A percentile compares a stretch with the other conserved stretches of the same genome.
phyloP scores from a whole-genome alignment of 169 alveolate genomes.

The Cryptosporidium meleagridis region DNA sequence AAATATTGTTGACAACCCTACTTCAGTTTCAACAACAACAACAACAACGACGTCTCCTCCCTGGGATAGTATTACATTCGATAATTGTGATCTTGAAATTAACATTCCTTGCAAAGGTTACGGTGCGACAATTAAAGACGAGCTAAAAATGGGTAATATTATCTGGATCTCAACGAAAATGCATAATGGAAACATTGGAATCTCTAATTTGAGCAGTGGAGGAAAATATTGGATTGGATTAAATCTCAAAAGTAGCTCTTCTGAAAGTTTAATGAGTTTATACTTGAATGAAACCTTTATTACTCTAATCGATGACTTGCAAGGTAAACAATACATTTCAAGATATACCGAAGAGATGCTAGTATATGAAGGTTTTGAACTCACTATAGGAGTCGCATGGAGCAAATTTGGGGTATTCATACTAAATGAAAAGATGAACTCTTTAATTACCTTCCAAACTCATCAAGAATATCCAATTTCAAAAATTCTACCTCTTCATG shows the following conservation, averaged over 20 bases:
- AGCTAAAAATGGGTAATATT: neutral
- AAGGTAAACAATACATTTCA: neutral
- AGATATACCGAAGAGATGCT: constrained; percentile 4
- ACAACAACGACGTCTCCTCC: constrained; percentile 30
- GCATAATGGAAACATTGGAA: neutral
- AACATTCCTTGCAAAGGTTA: neutral
- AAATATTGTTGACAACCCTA: neutral
- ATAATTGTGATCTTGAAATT: neutral
- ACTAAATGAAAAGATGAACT: neutral
- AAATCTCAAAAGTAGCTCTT: neutral
- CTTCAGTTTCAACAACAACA: constrained; percentile 18
- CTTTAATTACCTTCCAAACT: neutral
- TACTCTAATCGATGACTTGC: neutral
- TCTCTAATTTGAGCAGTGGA: neutral
- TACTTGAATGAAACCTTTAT: constrained; percentile 17
- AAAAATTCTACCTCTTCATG: neutral
- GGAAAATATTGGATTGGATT: constrained; percentile 18
- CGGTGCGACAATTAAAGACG: neutral
- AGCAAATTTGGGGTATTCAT: constrained; percentile 17
- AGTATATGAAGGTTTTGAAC: neutral
- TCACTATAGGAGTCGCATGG: constrained; percentile 10
- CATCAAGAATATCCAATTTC: neutral
- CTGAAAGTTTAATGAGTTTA: neutral
- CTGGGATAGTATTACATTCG: constrained; percentile 13
- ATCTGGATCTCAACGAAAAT: constrained; percentile 1